Evolutionary conservation across 345 rosid species (phyloP), one percentile per base, ranked within the genome.

Genomic region (Dipteronia sinensis): DNA sequence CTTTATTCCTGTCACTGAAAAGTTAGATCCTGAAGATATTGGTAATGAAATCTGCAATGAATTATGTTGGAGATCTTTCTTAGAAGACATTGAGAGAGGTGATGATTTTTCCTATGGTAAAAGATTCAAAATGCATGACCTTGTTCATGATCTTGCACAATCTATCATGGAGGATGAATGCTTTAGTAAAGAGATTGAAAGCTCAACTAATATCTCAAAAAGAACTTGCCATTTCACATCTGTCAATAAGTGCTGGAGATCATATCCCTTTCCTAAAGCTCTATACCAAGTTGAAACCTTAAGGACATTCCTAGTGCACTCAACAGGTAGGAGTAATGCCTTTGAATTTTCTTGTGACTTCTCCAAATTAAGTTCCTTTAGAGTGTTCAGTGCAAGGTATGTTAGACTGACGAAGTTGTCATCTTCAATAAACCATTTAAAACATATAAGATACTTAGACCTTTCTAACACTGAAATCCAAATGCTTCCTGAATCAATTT

Each of bases 161-260:
- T 75, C 62, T 2, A 22, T 80, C 40, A 70, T 34, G 65, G 40
- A 29, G 2, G 2, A 51, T 10, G 86, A 80, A 22, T 75, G 75
- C 11, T 23, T 3, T 17, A 7, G 44, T 16, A 15, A 49, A 20
- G 59, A 59, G 9, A 4, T 15, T 1, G 2, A 42, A 25, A 42
- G 65, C 7, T 75, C 29, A 11, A 13, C 19, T 46, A 13, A 12
- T 31, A 8, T 68, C 6, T 65, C 70, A 31, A 59, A 67, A 68
- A 31, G 62, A 44, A 23, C 1, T 68, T 13, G 44, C 8, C 82
- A 74, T 62, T 47, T 44, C 6, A 4, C 0, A 6, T 6, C 11
- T 4, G 17, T 13, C 61, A 6, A 12, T 0, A 7, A 2, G 0
- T 0, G 0, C 0, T 10, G 9, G 31, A 49, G 2, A 7, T 38